Percentiles rank a stretch among this genome's conserved stretches.
Evolutionary conservation across 352 stramenopile genomes (phyloP).

Genomic region (Globisporangium perplexum): DNA sequence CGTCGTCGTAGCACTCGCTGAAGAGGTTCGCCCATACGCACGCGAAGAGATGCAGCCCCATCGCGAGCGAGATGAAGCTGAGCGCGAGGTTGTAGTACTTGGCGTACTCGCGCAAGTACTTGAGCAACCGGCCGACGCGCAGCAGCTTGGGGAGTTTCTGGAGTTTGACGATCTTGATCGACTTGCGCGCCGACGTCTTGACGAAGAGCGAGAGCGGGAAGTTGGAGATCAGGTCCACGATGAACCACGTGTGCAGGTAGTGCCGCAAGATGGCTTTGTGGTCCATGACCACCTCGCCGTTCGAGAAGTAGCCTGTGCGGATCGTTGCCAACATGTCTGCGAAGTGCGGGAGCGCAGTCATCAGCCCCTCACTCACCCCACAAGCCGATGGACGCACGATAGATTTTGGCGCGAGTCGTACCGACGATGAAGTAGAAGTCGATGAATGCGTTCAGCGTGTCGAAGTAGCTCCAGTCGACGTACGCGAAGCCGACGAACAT

Average conservation of each 20-base stretch:
- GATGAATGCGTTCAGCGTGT: slow-evolving; percentile 58
- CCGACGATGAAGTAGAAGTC: slow-evolving; percentile 75
- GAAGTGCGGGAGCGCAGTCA: not conserved
- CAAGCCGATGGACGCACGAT: too few species aligned
- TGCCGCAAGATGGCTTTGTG: slow-evolving; percentile 41
- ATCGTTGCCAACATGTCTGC: slow-evolving; percentile 80
- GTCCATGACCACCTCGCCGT: slow-evolving; percentile 83
- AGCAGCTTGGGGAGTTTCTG: slow-evolving; percentile 85
- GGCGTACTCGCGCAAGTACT: slow-evolving; percentile 76
- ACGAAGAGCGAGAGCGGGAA: slow-evolving; percentile 75
- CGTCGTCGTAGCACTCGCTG: slow-evolving; percentile 43
- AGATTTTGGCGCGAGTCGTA: slow-evolving; percentile 8
- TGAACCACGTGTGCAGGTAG: slow-evolving; percentile 79
- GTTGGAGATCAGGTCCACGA: slow-evolving; percentile 79
- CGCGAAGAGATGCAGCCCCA: slow-evolving; percentile 66
- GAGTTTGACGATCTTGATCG: slow-evolving; percentile 79
- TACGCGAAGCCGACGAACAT: slow-evolving; percentile 67
- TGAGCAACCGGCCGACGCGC: slow-evolving; percentile 61
- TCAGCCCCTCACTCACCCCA: too few species aligned
- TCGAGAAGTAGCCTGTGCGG: slow-evolving; percentile 63
- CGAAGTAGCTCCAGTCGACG: slow-evolving; percentile 48
- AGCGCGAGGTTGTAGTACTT: slow-evolving; percentile 83
- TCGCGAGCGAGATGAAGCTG: slow-evolving; percentile 55
- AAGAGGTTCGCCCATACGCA: slow-evolving; percentile 73
- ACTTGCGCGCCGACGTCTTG: slow-evolving; percentile 45